Evolutionary conservation across 805 yeast species (phyloP).

Genomic region (Saccharomycopsis malanga): DNA sequence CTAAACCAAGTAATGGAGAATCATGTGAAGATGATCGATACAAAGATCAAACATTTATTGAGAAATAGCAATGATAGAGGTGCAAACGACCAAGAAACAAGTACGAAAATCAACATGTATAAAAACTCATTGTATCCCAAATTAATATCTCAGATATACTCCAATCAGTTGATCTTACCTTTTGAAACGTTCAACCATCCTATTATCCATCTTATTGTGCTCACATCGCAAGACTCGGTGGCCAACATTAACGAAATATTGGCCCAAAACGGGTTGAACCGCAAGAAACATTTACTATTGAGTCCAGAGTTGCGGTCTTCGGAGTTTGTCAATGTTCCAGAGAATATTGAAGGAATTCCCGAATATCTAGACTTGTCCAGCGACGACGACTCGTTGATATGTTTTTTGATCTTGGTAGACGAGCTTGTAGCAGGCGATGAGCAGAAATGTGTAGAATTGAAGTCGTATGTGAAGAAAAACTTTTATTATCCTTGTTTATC

Average conservation of each 20-base stretch:
- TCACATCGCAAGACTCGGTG: slow-evolving; percentile 13
- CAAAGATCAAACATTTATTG: background rate
- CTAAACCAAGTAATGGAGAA: slow-evolving; percentile 7
- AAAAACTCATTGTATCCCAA: slow-evolving; percentile 9
- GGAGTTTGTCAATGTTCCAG: background rate
- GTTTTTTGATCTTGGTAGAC: slow-evolving; percentile 17
- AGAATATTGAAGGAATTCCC: slow-evolving; percentile 15
- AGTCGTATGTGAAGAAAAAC: slow-evolving; percentile 14
- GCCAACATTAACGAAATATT: slow-evolving; percentile 12
- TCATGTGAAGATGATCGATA: slow-evolving; percentile 8
- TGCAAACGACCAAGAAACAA: background rate
- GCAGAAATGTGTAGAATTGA: slow-evolving; percentile 15
- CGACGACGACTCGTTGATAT: slow-evolving; percentile 22
- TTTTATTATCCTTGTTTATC: slow-evolving; percentile 21
- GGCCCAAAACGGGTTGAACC: slow-evolving; percentile 7
- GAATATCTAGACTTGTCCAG: slow-evolving; percentile 15
- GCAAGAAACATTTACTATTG: slow-evolving; percentile 17
- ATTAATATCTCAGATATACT: slow-evolving; percentile 8
- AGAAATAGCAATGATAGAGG: background rate
- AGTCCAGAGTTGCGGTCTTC: slow-evolving; percentile 4
- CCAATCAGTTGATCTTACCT: slow-evolving; percentile 16
- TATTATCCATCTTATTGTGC: slow-evolving; percentile 15
- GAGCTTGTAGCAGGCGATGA: slow-evolving; percentile 7
- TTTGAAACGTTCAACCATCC: slow-evolving; percentile 22
- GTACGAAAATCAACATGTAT: slow-evolving; percentile 1